phyloP scores from a whole-genome alignment of 805 yeast genomes.

The Blastobotrys peoriensis region DNA sequence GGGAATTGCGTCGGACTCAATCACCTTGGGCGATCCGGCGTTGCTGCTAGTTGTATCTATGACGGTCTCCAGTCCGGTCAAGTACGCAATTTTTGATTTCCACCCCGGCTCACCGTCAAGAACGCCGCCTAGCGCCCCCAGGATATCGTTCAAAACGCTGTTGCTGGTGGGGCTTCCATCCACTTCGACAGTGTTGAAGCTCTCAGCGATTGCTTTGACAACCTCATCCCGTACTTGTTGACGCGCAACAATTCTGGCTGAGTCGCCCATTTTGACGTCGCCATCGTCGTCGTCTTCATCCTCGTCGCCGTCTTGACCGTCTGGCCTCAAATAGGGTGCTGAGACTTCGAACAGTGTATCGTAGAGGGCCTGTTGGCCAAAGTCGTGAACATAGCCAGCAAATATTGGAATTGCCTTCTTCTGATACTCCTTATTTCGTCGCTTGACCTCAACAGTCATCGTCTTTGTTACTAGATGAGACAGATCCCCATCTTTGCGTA shows the following conservation, averaged over 20 bases:
- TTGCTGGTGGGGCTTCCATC: constrained; percentile 7
- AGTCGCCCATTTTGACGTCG: constrained; percentile 24
- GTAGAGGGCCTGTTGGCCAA: constrained; percentile 30
- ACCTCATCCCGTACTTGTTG: constrained; percentile 18
- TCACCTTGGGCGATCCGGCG: not conserved
- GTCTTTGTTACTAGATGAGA: constrained; percentile 37
- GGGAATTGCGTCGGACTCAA: not conserved
- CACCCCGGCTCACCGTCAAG: not conserved
- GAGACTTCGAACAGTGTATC: constrained; percentile 32
- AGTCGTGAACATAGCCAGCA: constrained; percentile 44
- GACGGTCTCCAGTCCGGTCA: not conserved
- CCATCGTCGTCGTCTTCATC: constrained; percentile 35
- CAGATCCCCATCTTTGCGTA: constrained; percentile 29
- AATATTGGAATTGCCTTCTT: constrained; percentile 46
- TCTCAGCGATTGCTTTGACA: constrained; percentile 14
- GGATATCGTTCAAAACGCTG: constrained; percentile 5
- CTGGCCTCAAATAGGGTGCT: constrained; percentile 34
- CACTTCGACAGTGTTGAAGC: constrained; percentile 2
- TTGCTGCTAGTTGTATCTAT: not conserved
- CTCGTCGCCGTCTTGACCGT: constrained; percentile 35
- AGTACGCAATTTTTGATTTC: not conserved
- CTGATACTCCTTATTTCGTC: constrained; percentile 63
- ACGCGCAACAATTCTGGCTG: constrained; percentile 4
- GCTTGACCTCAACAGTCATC: constrained; percentile 53
- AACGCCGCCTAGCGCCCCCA: not conserved